A percentile compares a stretch with the other conserved stretches of the same genome.
These are phyloP conservation scores for Colletotrichum agaves DNA, from an alignment of 2,329 filamentous ascomycete species.

Conservation along the genomic window DNA sequence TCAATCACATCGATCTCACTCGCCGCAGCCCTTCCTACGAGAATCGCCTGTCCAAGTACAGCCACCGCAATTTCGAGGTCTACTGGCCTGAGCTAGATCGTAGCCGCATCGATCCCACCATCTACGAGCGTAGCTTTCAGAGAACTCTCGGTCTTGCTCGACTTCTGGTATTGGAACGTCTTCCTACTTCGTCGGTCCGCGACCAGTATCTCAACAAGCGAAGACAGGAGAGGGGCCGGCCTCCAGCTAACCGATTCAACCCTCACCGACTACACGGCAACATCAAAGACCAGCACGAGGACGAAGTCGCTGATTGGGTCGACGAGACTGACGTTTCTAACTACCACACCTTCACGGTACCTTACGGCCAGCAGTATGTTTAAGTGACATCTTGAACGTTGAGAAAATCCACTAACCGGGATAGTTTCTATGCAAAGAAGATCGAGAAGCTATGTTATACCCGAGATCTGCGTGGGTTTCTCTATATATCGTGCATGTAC, in stretches of 20 bases:
- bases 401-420: background rate
- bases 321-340: conserved; percentile 80
- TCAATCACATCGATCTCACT: conserved; percentile 82
- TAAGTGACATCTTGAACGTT: background rate
- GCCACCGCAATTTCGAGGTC: conserved; percentile 84
- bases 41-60: conserved; percentile 87
- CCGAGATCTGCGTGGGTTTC: conserved; percentile 70
- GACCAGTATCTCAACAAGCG: conserved; percentile 78
- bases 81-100: conserved; percentile 82
- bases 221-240: conserved; percentile 77
- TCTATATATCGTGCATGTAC: background rate
- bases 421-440: conserved; percentile 68
- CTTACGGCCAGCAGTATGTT: conserved; percentile 65
- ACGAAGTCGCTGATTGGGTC: conserved; percentile 87
- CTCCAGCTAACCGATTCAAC: conserved; percentile 59
- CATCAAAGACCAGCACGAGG: conserved; percentile 80
- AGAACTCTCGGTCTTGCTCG: conserved; percentile 81
- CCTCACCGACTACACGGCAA: conserved; percentile 67
- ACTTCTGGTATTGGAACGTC: conserved; percentile 80
- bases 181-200: conserved; percentile 75
- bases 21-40: conserved; percentile 88
- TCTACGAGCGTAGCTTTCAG: conserved; percentile 84
- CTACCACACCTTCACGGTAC: conserved; percentile 81
- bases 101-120: conserved; percentile 82
- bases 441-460: conserved; percentile 87